These are phyloP conservation scores for Fusarium sacchari DNA, from an alignment of 2,329 filamentous ascomycete genomes.

Conservation along the genomic window DNA sequence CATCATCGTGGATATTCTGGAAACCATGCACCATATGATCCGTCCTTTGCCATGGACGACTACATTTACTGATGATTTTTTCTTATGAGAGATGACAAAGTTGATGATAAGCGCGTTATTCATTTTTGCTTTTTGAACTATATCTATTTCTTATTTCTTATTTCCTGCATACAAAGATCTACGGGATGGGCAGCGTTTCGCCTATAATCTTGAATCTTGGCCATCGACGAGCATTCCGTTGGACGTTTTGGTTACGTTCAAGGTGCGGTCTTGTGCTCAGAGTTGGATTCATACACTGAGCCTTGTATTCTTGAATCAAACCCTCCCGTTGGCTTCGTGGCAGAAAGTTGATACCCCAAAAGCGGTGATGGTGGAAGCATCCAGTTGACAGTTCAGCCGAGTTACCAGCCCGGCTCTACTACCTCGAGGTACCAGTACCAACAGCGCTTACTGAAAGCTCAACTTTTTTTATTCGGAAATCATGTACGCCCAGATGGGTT, in stretches of 20 bases:
- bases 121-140: constrained; percentile 24
- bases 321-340: constrained; percentile 40
- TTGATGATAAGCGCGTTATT: constrained; percentile 43
- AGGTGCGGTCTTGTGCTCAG: constrained; percentile 28
- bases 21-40: constrained; percentile 47
- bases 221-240: constrained; percentile 14
- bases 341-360: constrained; percentile 53
- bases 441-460: constrained; percentile 29
- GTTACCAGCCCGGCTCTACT: constrained; percentile 19
- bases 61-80: constrained; percentile 45
- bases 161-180: constrained; percentile 22
- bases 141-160: constrained; percentile 31
- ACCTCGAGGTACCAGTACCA: constrained; percentile 27
- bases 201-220: constrained; percentile 33
- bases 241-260: constrained; percentile 9
- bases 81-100: constrained; percentile 45
- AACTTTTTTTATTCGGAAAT: constrained; percentile 27
- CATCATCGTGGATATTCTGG: constrained; percentile 48
- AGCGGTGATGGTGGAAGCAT: constrained; percentile 40
- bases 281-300: constrained; percentile 33
- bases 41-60: constrained; percentile 41
- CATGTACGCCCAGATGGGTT: constrained; percentile 31
- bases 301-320: constrained; percentile 41
- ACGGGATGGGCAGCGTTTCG: constrained; percentile 9
- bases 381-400: constrained; percentile 34